Evolutionary conservation across 1,139 yeast genomes (phyloP).

Genomic region (Nematodospora anomalae): DNA sequence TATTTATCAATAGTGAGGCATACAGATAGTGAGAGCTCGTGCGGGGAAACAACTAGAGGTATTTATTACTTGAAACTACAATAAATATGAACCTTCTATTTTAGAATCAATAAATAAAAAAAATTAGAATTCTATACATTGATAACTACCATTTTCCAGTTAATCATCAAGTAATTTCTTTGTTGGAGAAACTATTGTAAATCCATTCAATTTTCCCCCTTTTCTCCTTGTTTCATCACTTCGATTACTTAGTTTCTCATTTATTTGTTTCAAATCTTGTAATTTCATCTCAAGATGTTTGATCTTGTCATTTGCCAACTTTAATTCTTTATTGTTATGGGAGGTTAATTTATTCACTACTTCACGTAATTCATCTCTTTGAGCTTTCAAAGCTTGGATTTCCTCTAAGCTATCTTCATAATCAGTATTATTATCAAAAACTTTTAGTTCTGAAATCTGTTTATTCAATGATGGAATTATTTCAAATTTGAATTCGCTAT

Average conservation of each 20-base stretch:
- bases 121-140: not conserved
- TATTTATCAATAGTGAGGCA: slow-evolving; percentile 2
- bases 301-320: slow-evolving; percentile 44
- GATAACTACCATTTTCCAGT: not conserved
- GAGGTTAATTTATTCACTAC: slow-evolving; percentile 43
- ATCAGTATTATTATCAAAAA: not conserved
- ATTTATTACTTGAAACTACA: too few relatives aligned
- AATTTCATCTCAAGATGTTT: slow-evolving; percentile 39
- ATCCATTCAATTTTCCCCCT: slow-evolving; percentile 46
- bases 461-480: slow-evolving; percentile 26
- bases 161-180: slow-evolving; percentile 30
- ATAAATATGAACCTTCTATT: not conserved
- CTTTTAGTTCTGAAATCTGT: slow-evolving; percentile 19
- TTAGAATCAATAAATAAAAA: too few relatives aligned
- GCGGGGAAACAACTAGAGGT: too few relatives aligned
- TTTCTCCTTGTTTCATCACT: slow-evolving; percentile 3
- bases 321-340: slow-evolving; percentile 38
- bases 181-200: slow-evolving; percentile 41
- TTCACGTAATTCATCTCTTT: slow-evolving; percentile 60
- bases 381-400: slow-evolving; percentile 42
- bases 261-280: slow-evolving; percentile 34
- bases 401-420: slow-evolving; percentile 6
- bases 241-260: slow-evolving; percentile 32
- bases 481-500: slow-evolving; percentile 41
- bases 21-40: slow-evolving; percentile 2